Conservation (phyloP, 139 green algal species). For the Coccomyxa sp. region DNA sequence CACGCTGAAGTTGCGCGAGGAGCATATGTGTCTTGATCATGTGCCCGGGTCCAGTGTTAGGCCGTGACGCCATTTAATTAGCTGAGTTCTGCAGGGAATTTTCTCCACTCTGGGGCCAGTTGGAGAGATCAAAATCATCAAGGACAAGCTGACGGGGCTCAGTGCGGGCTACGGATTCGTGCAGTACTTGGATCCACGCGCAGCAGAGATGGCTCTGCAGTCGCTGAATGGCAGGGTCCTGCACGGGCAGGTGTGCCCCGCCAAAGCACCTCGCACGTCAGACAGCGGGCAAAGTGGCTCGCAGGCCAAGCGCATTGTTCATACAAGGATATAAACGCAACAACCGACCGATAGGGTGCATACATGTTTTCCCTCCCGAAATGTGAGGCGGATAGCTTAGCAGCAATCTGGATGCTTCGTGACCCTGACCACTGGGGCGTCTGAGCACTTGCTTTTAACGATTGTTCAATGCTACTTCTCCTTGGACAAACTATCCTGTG, state of each 20-base stretch:
- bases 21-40: no score
- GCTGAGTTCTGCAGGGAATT: slow-evolving; percentile 14
- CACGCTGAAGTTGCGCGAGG: neutral
- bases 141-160: slow-evolving; percentile 46
- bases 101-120: slow-evolving; percentile 42
- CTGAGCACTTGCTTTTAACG: no score
- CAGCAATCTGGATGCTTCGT: no score
- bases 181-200: slow-evolving; percentile 40
- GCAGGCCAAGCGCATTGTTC: no score
- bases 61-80: neutral
- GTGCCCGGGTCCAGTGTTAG: neutral
- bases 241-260: slow-evolving; percentile 33
- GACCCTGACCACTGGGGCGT: no score
- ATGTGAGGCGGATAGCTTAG: no score
- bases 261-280: neutral
- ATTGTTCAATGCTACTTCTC: no score
- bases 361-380: no score
- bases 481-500: no score
- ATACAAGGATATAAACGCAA: no score
- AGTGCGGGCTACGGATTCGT: slow-evolving; percentile 71
- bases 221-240: slow-evolving; percentile 31
- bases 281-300: no score
- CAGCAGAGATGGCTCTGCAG: slow-evolving; percentile 32
- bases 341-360: no score
- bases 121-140: slow-evolving; percentile 55